Base-by-base conservation (phyloP, 2,329 filamentous ascomycete species). In the Fusarium vanettenii region DNA sequence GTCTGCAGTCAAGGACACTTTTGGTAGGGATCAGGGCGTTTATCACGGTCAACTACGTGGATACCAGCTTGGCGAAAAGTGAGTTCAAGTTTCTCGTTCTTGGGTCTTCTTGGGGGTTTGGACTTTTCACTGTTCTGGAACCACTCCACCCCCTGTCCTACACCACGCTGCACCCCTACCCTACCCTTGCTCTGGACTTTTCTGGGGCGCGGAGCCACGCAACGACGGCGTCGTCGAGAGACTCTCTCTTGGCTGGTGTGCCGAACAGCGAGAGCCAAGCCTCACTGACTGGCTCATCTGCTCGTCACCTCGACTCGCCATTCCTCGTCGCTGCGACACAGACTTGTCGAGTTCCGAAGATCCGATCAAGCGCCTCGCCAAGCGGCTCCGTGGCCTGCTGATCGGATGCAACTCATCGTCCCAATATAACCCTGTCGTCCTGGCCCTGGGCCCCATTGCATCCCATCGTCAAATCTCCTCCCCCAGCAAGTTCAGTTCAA, bases 251-350 rank as follows among this genome's bases (percentile, higher is more conserved):
- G 73, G 73, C 73, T 43, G 62, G 59, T 60, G 70, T 75, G 73
- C 73, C 71, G 73, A 74, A 65, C 52, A 72, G 73, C 73, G 70
- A 74, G 57, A 66, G 73, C 73, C 73, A 76, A 76, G 73, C 73
- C 73, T 63, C 64, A 62, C 22, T 59, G 35, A 59, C 52, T 59
- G 63, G 52, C 56, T 59, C 52, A 39, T 37, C 56, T 41, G 31
- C 35, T 39, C 35, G 22, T 37, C 56, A 27, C 33, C 35, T 37
- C 9, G 43, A 33, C 18, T 75, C 55, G 60, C 72, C 63, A 60
- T 57, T 67, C 41, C 56, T 59, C 33, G 29, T 25, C 33, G 16
- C 56, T 35, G 22, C 35, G 20, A 57, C 7, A 33, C 33, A 59
- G 35, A 48, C 41, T 48, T 29, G 33, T 43, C 39, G 55, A 64